Evolutionary conservation across 495 filamentous ascomycete genomes (phyloP), one percentile per base, ranked within the genome.

Genomic region (Penicillium soppii): DNA sequence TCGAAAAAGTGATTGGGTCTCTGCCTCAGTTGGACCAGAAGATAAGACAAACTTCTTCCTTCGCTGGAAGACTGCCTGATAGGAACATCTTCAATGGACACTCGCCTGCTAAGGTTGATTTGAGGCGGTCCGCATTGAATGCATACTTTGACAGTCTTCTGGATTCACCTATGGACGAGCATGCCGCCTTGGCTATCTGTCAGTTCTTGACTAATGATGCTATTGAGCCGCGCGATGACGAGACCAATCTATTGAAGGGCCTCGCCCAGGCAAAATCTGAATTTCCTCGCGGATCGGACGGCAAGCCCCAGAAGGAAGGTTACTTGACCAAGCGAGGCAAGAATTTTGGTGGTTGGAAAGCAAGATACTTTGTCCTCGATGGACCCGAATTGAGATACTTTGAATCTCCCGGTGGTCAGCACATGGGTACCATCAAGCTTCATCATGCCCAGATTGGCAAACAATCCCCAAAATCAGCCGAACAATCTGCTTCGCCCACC

Each of bases 341-440:
- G 74, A 97, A 96, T 57, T 97, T 97, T 69, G 94, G 94, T 20
- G 94, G 94, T n/a, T 98, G 94, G 94, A 98, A 98, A 66, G 90
- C 90, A 13, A 80, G 94, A 47, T 97, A 89, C 64, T 98, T 98
- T 58, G 79, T 96, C 37, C 80, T 98, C 1, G 90, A 97, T 60
- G 91, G 91, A 2, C 89, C 95, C 13, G 79, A 90, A 29, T 70
- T 98, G 54, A 90, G 86, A 59, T 97, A 98, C 65, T 97, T 90
- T 61, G 94, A 98, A 67, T 80, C 84, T 3, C 89, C 88, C 1
- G 90, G 91, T 35, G 94, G 94, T 10, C 78, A 90, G 21, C 89
- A 96, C 64, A 73, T 97, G 43, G 94, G 94, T 8, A 92, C 91
- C 17, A 96, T 98, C 69, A 96, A 91, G 69, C 81, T 98, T 16